Evolutionary conservation across 179 eudicot species (phyloP).

Genomic region (Actinidia chinensis): DNA sequence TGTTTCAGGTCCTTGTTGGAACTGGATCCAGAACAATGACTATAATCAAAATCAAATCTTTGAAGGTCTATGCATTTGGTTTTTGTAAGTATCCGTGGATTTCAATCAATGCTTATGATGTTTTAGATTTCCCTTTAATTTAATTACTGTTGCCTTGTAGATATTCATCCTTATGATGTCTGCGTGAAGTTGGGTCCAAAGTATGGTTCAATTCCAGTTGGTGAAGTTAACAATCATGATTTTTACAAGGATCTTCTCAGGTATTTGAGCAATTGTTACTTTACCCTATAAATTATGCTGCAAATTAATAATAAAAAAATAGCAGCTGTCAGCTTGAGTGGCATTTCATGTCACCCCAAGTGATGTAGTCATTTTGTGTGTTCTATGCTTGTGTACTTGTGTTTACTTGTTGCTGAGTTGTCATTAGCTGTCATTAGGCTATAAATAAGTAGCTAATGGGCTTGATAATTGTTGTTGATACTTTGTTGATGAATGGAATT

Average conservation of each 20-base stretch:
- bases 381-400: too few species aligned
- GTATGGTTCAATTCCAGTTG: conserved; percentile 63
- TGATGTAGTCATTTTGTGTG: too few species aligned
- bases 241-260: conserved; percentile 85
- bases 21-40: conserved; percentile 56
- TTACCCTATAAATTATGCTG: neutral
- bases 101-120: neutral
- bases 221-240: conserved; percentile 61
- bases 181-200: conserved; percentile 84
- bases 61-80: conserved; percentile 61
- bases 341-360: conserved; percentile 7
- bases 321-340: neutral
- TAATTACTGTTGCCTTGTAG: conserved; percentile 31
- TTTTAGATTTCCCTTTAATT: neutral
- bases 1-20: conserved; percentile 55
- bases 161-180: conserved; percentile 80
- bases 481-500: too few species aligned
- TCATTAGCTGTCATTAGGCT: too few species aligned
- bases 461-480: too few species aligned
- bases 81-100: conserved; percentile 42
- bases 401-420: too few species aligned
- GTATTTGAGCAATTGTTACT: conserved; percentile 33
- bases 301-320: neutral
- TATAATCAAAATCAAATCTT: conserved; percentile 45
- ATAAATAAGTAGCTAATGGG: too few species aligned